Percentiles rank a stretch among this genome's conserved stretches.
phyloP scores from a whole-genome alignment of 2,329 filamentous ascomycete genomes.

The Paraconiothyrium brasiliense region DNA sequence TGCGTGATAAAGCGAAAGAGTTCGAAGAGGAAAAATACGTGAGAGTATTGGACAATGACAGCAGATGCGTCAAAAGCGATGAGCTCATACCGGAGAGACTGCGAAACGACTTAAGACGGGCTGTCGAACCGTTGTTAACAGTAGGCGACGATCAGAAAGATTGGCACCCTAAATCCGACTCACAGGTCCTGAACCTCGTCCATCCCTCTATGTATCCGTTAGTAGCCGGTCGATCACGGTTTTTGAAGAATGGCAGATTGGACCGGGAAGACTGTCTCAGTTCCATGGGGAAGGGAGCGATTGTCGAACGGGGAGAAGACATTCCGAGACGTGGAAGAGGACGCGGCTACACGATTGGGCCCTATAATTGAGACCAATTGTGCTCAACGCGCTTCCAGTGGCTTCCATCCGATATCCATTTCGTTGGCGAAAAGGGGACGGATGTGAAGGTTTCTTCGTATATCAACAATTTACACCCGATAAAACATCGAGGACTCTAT shows the following conservation, averaged over 20 bases:
- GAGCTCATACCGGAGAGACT: constrained; percentile 50
- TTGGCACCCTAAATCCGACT: constrained; percentile 67
- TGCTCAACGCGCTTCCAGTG: constrained; percentile 55
- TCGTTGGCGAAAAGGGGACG: constrained; percentile 37
- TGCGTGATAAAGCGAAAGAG: constrained; percentile 60
- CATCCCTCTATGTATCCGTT: constrained; percentile 72
- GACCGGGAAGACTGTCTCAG: constrained; percentile 24
- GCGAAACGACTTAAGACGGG: constrained; percentile 52
- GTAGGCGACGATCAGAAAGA: constrained; percentile 61
- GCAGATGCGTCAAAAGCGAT: constrained; percentile 61
- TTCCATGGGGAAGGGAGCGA: constrained; percentile 19
- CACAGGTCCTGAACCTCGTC: constrained; percentile 62
- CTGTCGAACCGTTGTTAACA: constrained; percentile 60
- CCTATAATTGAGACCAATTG: neutral
- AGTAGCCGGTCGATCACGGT: constrained; percentile 56
- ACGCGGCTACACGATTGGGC: neutral
- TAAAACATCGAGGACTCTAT: constrained; percentile 26
- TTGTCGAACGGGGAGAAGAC: neutral
- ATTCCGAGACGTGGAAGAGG: neutral
- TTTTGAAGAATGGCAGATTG: constrained; percentile 20
- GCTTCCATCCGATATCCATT: constrained; percentile 59
- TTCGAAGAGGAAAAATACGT: constrained; percentile 40
- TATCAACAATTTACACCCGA: constrained; percentile 64
- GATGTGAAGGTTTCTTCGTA: constrained; percentile 54
- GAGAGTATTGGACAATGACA: constrained; percentile 13